Base-by-base conservation (phyloP, 441 rosid species). In the Mallotus japonicus region DNA sequence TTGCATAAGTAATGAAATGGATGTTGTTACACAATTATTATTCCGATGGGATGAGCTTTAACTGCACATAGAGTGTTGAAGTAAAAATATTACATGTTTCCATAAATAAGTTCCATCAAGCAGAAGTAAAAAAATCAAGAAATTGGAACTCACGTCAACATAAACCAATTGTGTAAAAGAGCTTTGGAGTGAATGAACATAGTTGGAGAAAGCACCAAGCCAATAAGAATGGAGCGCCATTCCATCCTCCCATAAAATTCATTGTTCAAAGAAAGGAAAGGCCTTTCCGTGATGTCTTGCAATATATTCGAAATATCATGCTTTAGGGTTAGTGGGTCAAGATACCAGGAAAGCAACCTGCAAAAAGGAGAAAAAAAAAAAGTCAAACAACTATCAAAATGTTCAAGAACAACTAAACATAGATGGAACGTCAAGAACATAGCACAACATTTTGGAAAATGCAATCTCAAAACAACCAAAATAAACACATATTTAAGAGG, bases 311-410 rank as follows among this genome's bases (percentile, higher is more conserved):
- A 88, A 79, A 92, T 63, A 71, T 86, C 89, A 69, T 78, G 79
- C 80, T 85, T 85, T 67, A 92, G 76, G 71, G 82, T 76, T 74
- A 80, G 57, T 5, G 95, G 96, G 64, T 92, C 88, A 40, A 85
- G 85, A 77, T 87, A 87, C 95, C 96, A 92, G 78, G 87, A 77
- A 19, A 88, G 70, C 84, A 90, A 73, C 90, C 96, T 92, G 87
- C 71, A 40, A 12, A 28, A 28, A 28, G 32, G 3, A 28, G 32
- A 56, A 37, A 49, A 20, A 4, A 63, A n/a, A n/a, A n/a, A n/a
- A 54, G 42, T 51, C 53, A 77, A 61, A 4, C 16, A 53, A 34
- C 19, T 10, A 4, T 6, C 15, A 42, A 64, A 42, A 37, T 24
- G 60, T 42, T 17, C 65, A 20, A 47, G 37, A 34, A 13, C 24